Conservation (phyloP, 495 filamentous ascomycete genomes). For the Eremomyces bilateralis region DNA sequence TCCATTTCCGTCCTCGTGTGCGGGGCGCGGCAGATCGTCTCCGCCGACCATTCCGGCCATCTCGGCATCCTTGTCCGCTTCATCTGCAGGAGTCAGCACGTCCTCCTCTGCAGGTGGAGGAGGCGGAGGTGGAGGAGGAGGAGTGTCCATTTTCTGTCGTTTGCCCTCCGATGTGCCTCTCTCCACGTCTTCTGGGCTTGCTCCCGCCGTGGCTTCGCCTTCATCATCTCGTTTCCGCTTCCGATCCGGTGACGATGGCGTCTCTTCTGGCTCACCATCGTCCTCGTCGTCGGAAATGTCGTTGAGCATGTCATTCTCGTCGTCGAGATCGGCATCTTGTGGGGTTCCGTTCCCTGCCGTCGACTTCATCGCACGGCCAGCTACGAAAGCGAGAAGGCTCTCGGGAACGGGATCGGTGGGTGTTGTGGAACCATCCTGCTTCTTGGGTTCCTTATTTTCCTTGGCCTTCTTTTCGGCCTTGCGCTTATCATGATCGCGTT, state of each 20-base stretch:
- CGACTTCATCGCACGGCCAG: conserved; percentile 4
- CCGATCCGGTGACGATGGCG: conserved; percentile 20
- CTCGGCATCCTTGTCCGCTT: conserved; percentile 8
- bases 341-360: neutral
- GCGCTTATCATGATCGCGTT: conserved; percentile 41
- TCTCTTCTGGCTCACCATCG: conserved; percentile 11
- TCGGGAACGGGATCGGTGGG: conserved; percentile 12
- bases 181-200: conserved; percentile 15
- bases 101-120: conserved; percentile 21
- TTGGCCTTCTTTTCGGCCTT: conserved; percentile 29
- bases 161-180: conserved; percentile 17
- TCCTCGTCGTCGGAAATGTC: conserved; percentile 37
- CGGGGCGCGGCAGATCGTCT: too few relatives aligned
- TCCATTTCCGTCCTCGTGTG: conserved; percentile 1
- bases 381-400: conserved; percentile 4
- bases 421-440: conserved; percentile 14
- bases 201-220: conserved; percentile 7
- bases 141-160: conserved; percentile 15
- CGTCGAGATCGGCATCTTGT: conserved; percentile 8
- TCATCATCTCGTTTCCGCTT: conserved; percentile 40
- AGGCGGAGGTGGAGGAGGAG: conserved; percentile 23
- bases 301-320: conserved; percentile 22
- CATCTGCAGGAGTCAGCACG: conserved; percentile 5
- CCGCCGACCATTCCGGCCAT: too few relatives aligned
- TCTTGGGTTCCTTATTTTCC: conserved; percentile 14